Base-by-base conservation (phyloP, 208 protist genomes). In the Strigomonas galati region DNA sequence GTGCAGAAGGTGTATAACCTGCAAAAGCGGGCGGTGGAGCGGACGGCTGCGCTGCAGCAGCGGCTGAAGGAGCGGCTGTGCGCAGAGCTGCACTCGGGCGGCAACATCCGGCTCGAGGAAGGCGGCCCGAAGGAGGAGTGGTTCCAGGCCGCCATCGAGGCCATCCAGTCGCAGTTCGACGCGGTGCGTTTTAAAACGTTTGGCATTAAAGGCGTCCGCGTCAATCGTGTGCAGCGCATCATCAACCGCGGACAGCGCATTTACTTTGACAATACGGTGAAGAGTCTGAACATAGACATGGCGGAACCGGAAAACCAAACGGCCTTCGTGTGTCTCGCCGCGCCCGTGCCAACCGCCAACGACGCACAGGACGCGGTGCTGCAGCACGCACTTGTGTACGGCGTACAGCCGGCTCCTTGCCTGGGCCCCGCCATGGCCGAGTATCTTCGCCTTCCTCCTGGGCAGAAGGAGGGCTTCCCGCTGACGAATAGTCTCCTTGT, bases 91-190 rank as follows among this genome's bases (percentile, higher is more conserved):
- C 62, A 94, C 59, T 95, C 92, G 2, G 93, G 89, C 56, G 94
- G 94, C 27, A 98, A 95, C 64, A 82, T 97, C 24, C 81, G 91
- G 6, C 67, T 97, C 1, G 94, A 98, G 60, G 84, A 91, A 44
- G 74, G 90, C 19, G 30, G 21, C 27, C 43, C 67, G 14, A 56
- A 56, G 4, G 68, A 76, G n/a, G 90, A 94, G 46, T 72, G 79
- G 78, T 94, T 75, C 78, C 61, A 71, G 0, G 84, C 67, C 15
- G 90, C 85, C 10, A 75, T 69, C 17, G 87, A 91, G 27, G 67
- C 96, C 12, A 15, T 97, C 0, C 51, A 72, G 17, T 69, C 60
- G 15, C 87, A 90, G 52, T 97, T 97, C 72, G 76, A 85, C 58
- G 32, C 44, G 0, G 40, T 53, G 0, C 55, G 80, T 19, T 97